Conservation (phyloP, 257 asterid species). For the Oldenlandia corymbosa region DNA sequence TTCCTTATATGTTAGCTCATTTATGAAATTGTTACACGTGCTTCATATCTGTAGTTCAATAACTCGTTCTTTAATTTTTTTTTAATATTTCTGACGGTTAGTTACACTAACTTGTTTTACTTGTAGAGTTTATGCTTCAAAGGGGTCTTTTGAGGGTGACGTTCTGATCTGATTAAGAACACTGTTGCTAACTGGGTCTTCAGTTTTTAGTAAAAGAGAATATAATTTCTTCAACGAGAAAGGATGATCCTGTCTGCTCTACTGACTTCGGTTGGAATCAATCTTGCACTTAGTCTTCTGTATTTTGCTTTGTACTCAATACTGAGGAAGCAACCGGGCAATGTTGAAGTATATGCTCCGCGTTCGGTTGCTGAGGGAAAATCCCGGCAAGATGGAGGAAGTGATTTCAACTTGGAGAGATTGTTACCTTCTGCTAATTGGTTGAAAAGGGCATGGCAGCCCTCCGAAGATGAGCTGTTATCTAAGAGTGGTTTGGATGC, state of each 20-base stretch:
- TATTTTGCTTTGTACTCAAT: conserved; percentile 57
- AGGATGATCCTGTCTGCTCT: conserved; percentile 93
- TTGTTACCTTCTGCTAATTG: conserved; percentile 59
- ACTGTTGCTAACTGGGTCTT: neutral
- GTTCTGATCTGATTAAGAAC: neutral
- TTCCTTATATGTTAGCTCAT: conserved; percentile 1
- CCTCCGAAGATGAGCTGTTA: conserved; percentile 78
- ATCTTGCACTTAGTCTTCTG: conserved; percentile 53
- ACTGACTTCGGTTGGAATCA: conserved; percentile 82
- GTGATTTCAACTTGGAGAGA: conserved; percentile 32
- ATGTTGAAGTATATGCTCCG: conserved; percentile 64
- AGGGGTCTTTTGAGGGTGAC: neutral
- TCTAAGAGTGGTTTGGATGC: conserved; percentile 78
- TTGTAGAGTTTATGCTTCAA: conserved; percentile 13
- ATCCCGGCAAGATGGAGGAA: conserved; percentile 21
- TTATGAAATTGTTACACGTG: no score
- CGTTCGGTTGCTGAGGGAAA: conserved; percentile 75
- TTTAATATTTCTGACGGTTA: no score
- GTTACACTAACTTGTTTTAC: no score
- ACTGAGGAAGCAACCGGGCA: conserved; percentile 60
- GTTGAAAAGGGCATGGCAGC: conserved; percentile 79
- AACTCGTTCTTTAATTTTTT: neutral
- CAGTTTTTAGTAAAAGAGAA: no score
- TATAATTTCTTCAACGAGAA: conserved; percentile 18
- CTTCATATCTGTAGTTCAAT: no score